Evolutionary conservation across 2,329 filamentous ascomycete genomes (phyloP), one percentile per base, ranked within the genome.

Genomic region (Alternaria tenuissima): DNA sequence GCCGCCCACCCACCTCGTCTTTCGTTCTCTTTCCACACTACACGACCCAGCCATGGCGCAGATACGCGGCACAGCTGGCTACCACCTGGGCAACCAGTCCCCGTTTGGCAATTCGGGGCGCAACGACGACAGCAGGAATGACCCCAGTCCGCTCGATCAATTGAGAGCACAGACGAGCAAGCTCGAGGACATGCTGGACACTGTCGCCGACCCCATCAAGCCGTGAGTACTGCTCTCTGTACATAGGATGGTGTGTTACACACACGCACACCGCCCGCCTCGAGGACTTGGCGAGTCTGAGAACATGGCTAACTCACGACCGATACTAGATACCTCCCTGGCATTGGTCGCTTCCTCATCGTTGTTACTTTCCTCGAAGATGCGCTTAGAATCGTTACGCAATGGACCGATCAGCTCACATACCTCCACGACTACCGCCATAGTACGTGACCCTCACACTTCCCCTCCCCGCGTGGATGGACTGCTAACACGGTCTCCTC

Each of bases 301-400:
- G 36, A 57, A 42, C 12, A 28, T 44, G 48, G 71, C 76, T 78
- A 63, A 77, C 57, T 43, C 20, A n/a, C 41, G 9, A 6, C 28
- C 74, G 34, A 8, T 6, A n/a, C 7, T 77, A 97, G 94, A 65
- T 96, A 96, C 78, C 87, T 99, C 44, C 95, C 95, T 60, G 93
- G 92, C 67, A 94, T 99, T 83, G 95, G 95, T 69, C 92, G 95
- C 69, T 98, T 98, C 81, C 82, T 99, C 70, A 99, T 99, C 72
- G 95, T 99, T 57, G 95, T 98, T 55, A 99, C 95, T 64, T 99
- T 99, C 83, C 86, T 99, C 71, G 95, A 99, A 81, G 95, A 99
- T 84, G 93, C 94, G 51, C 84, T 99, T 64, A 89, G 95, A 78
- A 99, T 99, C 81, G 85, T 98, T 72, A 99, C 95, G 70, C 95